Evolutionary conservation across 768 basidiomycete genomes (phyloP), one percentile per base, ranked within the genome.

Genomic region (Pholiota molesta): DNA sequence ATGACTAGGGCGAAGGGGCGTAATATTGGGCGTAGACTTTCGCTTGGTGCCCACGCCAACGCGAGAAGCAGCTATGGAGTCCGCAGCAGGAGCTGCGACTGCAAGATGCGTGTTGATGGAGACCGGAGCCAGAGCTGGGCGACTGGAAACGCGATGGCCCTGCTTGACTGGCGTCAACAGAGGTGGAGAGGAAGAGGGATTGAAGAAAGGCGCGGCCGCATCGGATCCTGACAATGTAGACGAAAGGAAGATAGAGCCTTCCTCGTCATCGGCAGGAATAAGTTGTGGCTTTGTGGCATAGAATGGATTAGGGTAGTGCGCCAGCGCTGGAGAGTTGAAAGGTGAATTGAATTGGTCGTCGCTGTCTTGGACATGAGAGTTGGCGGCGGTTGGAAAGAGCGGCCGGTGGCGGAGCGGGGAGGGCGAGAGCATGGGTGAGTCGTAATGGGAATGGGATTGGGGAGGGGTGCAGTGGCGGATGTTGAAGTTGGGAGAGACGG

Each of bases 111-210:
- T 66, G 47, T 77, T 77, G 40, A 77, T 62, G 44, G 75, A 72
- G 60, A 73, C 75, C 59, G 70, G 59, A 42, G 76, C 77, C 47
- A 86, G 77, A 0, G 79, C 77, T 42, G 81, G 71, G 40, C 82
- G 83, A 59, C 73, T 70, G 1, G 74, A 74, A 28, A 72, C 61
- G 19, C 78, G 77, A 35, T 78, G 73, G n/a, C 72, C 68, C 62
- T 82, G 79, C 70, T 86, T 89, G 13, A 87, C 79, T 0, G 88
- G 88, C 0, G 88, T 89, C 8, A 81, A 77, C n/a, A 87, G 80
- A 8, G 86, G 82, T 52, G 79, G 79, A 9, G 83, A 81, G 0
- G 75, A 66, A 1, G 81, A 78, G 6, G 79, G 60, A 2, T 83
- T 74, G 61, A 82, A 75, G 64, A 82, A 78, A 9, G 79, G 74